Evolutionary conservation across 768 basidiomycete genomes (phyloP), one percentile per base, ranked within the genome.

Genomic region (Naganishia vishniacii): DNA sequence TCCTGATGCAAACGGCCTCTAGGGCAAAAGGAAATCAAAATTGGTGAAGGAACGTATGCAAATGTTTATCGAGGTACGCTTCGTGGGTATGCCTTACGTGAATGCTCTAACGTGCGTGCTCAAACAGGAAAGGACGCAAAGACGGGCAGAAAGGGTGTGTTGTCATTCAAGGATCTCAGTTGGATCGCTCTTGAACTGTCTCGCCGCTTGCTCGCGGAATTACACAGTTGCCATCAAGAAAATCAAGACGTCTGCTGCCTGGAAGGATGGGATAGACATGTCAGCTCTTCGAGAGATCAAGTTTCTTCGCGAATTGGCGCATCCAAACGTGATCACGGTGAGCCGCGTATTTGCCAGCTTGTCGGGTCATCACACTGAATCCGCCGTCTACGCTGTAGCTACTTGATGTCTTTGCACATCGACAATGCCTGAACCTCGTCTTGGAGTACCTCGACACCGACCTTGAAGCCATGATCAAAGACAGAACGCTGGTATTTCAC

Each of bases 261-360:
- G 94, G 81, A 94, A 93, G 76, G 95, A 98, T 78, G 95, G 95
- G 13, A 82, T 99, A 34, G 94, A 98, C 79, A 97, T 99, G 92
- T 94, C 91, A 66, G 95, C 95, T 63, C 86, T 99, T 62, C 87
- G 95, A 15, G 95, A 99, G 79, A 93, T 99, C 72, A 97, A 95
- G 77, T 97, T 92, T 75, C 81, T 99, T 63, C 86, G 92, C 40
- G 95, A 99, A 77, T 78, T 99, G 44, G 86, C 85, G 65, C 95
- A 99, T 80, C 88, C 88, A 63, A 97, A 98, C 72, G 83, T 99
- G 72, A 97, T 99, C 68, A 89, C 89, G 81, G 94, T 89, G 65
- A 34, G 81, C 73, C 25, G 25, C 31, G 3, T 1, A 18, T 23
- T 1, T 25, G 5, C 25, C 16, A 23, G n/a, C 37, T 15, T 11